Conservation (phyloP, 2,329 filamentous ascomycete genomes). For the Ophiostoma montium region DNA sequence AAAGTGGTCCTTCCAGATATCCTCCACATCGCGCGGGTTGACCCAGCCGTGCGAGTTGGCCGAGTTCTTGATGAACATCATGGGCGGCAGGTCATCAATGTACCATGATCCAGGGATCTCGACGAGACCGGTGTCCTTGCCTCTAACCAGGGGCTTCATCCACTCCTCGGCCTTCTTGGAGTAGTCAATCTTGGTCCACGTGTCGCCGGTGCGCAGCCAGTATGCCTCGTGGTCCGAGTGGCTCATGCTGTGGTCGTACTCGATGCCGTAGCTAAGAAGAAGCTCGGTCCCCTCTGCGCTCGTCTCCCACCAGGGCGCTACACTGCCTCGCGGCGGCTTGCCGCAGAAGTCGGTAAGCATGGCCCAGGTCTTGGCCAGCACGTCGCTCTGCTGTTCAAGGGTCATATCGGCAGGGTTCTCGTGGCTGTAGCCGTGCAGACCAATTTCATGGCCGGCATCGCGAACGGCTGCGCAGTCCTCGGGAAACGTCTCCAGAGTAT, state of each 20-base stretch:
- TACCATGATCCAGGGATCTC: slow-evolving; percentile 56
- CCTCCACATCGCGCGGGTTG: slow-evolving; percentile 41
- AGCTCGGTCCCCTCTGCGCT: slow-evolving; percentile 53
- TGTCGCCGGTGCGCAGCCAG: slow-evolving; percentile 47
- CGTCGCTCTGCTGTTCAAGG: slow-evolving; percentile 59
- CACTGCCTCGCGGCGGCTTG: slow-evolving; percentile 56
- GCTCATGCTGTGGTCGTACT: slow-evolving; percentile 55
- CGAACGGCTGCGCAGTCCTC: slow-evolving; percentile 29
- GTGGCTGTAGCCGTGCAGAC: slow-evolving; percentile 28
- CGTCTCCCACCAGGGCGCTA: slow-evolving; percentile 64
- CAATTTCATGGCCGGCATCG: slow-evolving; percentile 34
- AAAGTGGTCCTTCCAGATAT: slow-evolving; percentile 53
- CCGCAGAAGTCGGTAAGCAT: slow-evolving; percentile 58
- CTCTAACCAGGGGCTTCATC: slow-evolving; percentile 52
- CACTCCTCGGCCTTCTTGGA: slow-evolving; percentile 44
- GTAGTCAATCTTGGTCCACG: slow-evolving; percentile 57
- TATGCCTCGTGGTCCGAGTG: slow-evolving; percentile 53
- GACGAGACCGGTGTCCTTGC: slow-evolving; percentile 46
- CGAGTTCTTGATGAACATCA: slow-evolving; percentile 59
- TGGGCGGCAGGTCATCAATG: slow-evolving; percentile 49
- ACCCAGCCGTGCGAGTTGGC: slow-evolving; percentile 51
- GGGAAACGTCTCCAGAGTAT: slow-evolving; percentile 34
- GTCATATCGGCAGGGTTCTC: slow-evolving; percentile 39
- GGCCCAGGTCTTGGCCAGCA: slow-evolving; percentile 60
- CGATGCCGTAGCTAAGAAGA: slow-evolving; percentile 50